Conservation (phyloP, 768 basidiomycete species). For the Crepidotus variabilis region DNA sequence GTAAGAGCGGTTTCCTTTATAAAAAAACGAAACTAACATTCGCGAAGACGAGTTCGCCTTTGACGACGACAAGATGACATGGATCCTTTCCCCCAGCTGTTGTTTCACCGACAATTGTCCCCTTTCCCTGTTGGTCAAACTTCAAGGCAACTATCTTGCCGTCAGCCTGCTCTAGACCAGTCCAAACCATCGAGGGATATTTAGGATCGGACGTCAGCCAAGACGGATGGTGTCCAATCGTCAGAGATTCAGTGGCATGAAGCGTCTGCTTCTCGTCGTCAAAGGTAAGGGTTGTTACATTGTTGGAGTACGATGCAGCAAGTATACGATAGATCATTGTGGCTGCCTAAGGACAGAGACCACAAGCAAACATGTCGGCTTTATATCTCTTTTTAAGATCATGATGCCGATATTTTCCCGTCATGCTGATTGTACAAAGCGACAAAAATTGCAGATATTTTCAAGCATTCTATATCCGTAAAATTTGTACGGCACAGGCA, state of each 20-base stretch:
- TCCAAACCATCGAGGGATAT: conserved; percentile 55
- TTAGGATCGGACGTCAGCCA: conserved; percentile 68
- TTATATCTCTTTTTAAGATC: background rate
- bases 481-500: no score
- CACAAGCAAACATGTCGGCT: background rate
- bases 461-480: no score
- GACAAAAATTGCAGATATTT: no score
- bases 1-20: background rate
- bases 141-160: conserved; percentile 61
- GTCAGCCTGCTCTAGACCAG: conserved; percentile 64
- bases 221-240: conserved; percentile 64
- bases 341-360: background rate
- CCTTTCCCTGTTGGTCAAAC: conserved; percentile 50
- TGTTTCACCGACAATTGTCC: conserved; percentile 43
- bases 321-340: conserved; percentile 45
- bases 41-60: conserved; percentile 57
- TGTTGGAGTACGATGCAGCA: conserved; percentile 62
- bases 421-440: no score
- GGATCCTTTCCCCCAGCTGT: conserved; percentile 59
- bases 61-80: conserved; percentile 57
- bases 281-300: conserved; percentile 62
- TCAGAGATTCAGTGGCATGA: conserved; percentile 36
- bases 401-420: background rate
- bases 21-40: conserved; percentile 53
- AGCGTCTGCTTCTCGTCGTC: conserved; percentile 46